phyloP scores from a whole-genome alignment of 2,329 filamentous ascomycete genomes.

The Xylariales sp. region DNA sequence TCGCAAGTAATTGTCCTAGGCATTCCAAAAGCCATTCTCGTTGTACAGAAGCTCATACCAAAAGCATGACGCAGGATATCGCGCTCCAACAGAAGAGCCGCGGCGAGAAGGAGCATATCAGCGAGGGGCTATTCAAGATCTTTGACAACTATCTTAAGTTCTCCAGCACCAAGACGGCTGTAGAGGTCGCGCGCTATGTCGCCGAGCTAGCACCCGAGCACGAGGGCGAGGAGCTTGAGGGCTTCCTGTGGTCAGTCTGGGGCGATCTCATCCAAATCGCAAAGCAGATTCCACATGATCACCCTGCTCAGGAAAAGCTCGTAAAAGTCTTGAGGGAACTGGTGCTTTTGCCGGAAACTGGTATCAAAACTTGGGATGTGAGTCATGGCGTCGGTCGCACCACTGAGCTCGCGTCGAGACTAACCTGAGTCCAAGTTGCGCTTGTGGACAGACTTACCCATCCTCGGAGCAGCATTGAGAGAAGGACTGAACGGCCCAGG shows the following conservation, averaged over 20 bases:
- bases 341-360: conserved; percentile 19
- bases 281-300: conserved; percentile 20
- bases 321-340: conserved; percentile 22
- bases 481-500: conserved; percentile 18
- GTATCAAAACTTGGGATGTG: conserved; percentile 21
- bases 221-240: conserved; percentile 12
- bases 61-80: background rate
- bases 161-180: conserved; percentile 9
- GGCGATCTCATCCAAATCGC: conserved; percentile 16
- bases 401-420: background rate
- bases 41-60: background rate
- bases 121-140: conserved; percentile 15
- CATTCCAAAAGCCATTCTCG: background rate
- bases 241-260: conserved; percentile 22
- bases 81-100: background rate
- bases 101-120: background rate
- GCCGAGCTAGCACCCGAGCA: conserved; percentile 10
- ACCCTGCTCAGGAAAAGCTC: conserved; percentile 22
- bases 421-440: conserved; percentile 12
- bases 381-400: conserved; percentile 5
- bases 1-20: background rate
- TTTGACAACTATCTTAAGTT: conserved; percentile 18
- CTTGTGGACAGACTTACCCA: conserved; percentile 22
- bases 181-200: conserved; percentile 14
- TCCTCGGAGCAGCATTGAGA: conserved; percentile 18